These are phyloP conservation scores for Candida chauliodis DNA, from an alignment of 805 yeast genomes.

Conservation along the genomic window DNA sequence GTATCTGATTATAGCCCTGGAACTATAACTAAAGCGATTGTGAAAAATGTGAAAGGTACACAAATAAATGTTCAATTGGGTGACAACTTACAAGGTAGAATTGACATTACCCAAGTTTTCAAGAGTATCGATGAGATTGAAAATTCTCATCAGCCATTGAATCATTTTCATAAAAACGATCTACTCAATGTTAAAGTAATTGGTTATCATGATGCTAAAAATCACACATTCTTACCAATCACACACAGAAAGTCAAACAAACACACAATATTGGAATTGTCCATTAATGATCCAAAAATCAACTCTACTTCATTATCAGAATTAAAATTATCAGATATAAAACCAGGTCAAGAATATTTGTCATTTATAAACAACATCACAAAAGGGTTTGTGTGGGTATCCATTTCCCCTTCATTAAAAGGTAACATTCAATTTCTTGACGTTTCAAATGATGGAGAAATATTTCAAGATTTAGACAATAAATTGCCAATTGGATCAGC, in stretches of 20 bases:
- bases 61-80: conserved; percentile 75
- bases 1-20: conserved; percentile 59
- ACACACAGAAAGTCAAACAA: conserved; percentile 53
- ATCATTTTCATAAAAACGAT: conserved; percentile 56
- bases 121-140: conserved; percentile 50
- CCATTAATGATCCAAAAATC: conserved; percentile 39
- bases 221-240: conserved; percentile 63
- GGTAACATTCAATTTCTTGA: conserved; percentile 69
- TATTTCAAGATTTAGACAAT: conserved; percentile 48
- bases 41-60: conserved; percentile 64
- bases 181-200: conserved; percentile 60
- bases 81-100: conserved; percentile 73
- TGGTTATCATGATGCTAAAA: conserved; percentile 73
- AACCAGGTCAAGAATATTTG: conserved; percentile 47
- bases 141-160: conserved; percentile 56
- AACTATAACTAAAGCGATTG: conserved; percentile 51
- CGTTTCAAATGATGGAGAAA: conserved; percentile 50
- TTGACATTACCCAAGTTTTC: conserved; percentile 72
- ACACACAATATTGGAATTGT: conserved; percentile 60
- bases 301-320: conserved; percentile 21
- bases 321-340: conserved; percentile 39
- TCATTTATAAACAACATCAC: conserved; percentile 67
- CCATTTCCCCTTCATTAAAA: conserved; percentile 61
- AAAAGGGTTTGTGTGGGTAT: conserved; percentile 62
- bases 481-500: conserved; percentile 72